Percentiles rank a stretch among this genome's conserved stretches.
Conservation (phyloP, 78 protist genomes). For the Dictyostelium intermedium region DNA sequence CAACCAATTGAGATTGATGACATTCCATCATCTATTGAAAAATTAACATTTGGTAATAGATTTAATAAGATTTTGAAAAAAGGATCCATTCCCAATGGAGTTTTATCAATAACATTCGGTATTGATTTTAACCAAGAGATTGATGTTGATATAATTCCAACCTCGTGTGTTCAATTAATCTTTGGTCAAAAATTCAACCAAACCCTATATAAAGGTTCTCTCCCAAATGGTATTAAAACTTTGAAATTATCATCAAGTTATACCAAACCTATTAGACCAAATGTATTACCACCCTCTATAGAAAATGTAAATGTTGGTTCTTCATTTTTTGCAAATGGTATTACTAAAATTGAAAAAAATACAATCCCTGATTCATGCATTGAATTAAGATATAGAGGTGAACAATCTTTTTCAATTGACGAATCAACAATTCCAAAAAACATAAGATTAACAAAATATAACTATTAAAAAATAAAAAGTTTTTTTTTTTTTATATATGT, state of each 20-base stretch:
- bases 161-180: not conserved
- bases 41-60: not conserved
- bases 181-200: not conserved
- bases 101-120: not conserved
- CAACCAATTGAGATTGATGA: not conserved
- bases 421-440: not conserved
- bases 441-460: not conserved
- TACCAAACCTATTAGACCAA: not conserved
- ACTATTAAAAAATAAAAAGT: not conserved
- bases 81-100: not conserved
- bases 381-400: not conserved
- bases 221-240: not conserved
- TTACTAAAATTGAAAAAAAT: not conserved
- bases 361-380: not conserved
- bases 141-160: not conserved
- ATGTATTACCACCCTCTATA: not conserved
- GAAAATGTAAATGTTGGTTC: not conserved
- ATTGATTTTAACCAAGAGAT: not conserved
- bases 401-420: not conserved
- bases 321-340: not conserved
- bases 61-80: not conserved
- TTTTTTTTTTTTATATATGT: not conserved
- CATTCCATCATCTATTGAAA: not conserved
- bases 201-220: not conserved
- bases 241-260: not conserved